Percentiles rank a stretch among this genome's conserved stretches.
Conservation (phyloP, 2,329 filamentous ascomycete genomes). For the Aureobasidium melanogenum region DNA sequence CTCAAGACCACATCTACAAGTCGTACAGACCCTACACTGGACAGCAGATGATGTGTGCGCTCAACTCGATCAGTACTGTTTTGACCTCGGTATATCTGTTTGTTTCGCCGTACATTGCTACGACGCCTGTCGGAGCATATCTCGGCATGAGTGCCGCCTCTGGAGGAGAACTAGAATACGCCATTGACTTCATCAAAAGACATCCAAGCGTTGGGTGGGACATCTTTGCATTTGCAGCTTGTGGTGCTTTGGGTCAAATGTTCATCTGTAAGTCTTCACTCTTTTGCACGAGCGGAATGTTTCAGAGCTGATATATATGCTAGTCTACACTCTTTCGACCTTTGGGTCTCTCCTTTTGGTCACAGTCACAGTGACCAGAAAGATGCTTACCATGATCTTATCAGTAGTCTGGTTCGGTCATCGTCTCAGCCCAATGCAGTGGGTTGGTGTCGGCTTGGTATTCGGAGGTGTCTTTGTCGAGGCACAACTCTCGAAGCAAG, state of each 20-base stretch:
- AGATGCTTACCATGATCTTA: conserved; percentile 98
- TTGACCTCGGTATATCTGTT: conserved; percentile 71
- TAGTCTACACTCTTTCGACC: conserved; percentile 77
- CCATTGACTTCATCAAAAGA: conserved; percentile 67
- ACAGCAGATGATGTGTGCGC: conserved; percentile 98
- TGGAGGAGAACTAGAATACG: conserved; percentile 66
- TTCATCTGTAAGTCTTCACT: conserved; percentile 60
- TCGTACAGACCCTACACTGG: conserved; percentile 71
- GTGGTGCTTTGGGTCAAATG: conserved; percentile 86
- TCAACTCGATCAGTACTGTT: conserved; percentile 77
- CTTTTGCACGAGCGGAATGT: not conserved
- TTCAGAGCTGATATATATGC: not conserved
- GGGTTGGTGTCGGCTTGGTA: conserved; percentile 83
- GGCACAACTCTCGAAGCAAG: conserved; percentile 66
- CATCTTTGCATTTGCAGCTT: conserved; percentile 80
- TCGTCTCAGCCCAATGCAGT: conserved; percentile 76
- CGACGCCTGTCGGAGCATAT: conserved; percentile 38
- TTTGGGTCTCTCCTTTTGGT: conserved; percentile 90
- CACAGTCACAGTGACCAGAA: conserved; percentile 92
- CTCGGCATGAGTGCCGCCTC: conserved; percentile 34
- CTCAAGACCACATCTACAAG: conserved; percentile 87
- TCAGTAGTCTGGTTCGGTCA: conserved; percentile 95
- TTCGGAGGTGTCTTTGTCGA: conserved; percentile 95
- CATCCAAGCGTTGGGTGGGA: conserved; percentile 80
- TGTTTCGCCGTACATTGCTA: conserved; percentile 68